Evolutionary conservation across 441 rosid genomes (phyloP), one percentile per base, ranked within the genome.

Genomic region (Corymbia calophylla): DNA sequence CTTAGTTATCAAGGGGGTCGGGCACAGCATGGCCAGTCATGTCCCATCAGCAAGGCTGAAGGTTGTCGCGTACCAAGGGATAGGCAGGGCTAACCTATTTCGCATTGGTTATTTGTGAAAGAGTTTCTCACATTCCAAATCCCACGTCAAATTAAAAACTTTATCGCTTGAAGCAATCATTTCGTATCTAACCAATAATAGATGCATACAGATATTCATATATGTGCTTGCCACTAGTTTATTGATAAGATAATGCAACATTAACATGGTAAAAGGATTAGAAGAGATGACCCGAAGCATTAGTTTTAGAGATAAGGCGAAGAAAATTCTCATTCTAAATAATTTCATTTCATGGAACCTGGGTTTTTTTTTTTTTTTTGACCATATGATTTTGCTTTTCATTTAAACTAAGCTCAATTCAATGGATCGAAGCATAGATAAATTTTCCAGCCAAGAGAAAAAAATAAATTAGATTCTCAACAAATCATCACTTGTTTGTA

Each of bases 401-500:
- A 23, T 56, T 56, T 56, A 56, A 23, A 56, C 2, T 23, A 9
- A 56, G 62, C 62, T 56, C 62, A 23, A 56, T 56, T 2, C 62
- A 56, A 56, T 56, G 62, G 62, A 56, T 56, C 29, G 1, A 9
- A 16, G 23, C 29, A 23, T 56, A 23, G 13, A 2, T 56, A 23
- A 56, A 9, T 56, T 56, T 56, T 56, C 23, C 0, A 2, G 62
- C 29, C 29, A 56, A 56, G 62, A 56, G 62, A 2, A 23, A 56
- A 56, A 56, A 4, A 11, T 1, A 0, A 23, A 56, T 56, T 56
- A 56, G 9, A 23, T 11, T 56, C 62, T 56, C 5, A 56, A 23
- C 4, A 56, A 56, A 23, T 56, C 29, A 56, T 23, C 62, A 0
- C 62, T 56, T 0, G 0, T 56, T 27, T 14, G 4, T 1, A 8